Percentiles rank a stretch among this genome's conserved stretches.
Conservation (phyloP, 2,329 filamentous ascomycete genomes). For the Aureobasidium sp. region DNA sequence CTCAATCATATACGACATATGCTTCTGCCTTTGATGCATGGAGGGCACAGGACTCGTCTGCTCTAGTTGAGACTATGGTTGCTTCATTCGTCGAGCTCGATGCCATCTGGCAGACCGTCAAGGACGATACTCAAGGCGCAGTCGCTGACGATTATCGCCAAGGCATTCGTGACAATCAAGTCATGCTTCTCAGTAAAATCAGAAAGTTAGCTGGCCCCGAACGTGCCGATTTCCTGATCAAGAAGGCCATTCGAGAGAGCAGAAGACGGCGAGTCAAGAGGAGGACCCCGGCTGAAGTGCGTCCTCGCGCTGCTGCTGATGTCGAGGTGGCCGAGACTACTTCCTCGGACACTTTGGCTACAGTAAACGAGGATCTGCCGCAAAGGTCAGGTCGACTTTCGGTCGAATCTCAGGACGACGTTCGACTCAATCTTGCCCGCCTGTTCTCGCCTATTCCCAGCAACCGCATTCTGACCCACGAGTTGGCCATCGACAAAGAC, state of each 20-base stretch:
- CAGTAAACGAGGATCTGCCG: constrained; percentile 20
- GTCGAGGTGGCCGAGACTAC: constrained; percentile 18
- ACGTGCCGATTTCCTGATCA: constrained; percentile 63
- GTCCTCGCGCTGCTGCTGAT: constrained; percentile 54
- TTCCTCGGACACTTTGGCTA: constrained; percentile 12
- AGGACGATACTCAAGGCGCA: constrained; percentile 65
- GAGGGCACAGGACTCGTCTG: constrained; percentile 73
- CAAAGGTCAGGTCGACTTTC: not conserved
- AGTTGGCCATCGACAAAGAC: constrained; percentile 71
- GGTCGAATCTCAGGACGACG: not conserved
- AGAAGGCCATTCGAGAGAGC: constrained; percentile 66
- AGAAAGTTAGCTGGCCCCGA: constrained; percentile 68
- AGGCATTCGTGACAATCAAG: constrained; percentile 73
- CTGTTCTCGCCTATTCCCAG: constrained; percentile 58
- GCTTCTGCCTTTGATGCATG: constrained; percentile 74
- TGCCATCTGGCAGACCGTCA: constrained; percentile 75
- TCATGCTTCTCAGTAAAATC: constrained; percentile 71
- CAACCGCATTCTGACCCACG: constrained; percentile 70
- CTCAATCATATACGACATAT: constrained; percentile 65
- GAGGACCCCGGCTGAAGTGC: constrained; percentile 62
- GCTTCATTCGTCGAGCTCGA: constrained; percentile 79
- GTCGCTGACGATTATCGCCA: constrained; percentile 71
- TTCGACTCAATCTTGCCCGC: constrained; percentile 24
- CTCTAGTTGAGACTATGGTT: constrained; percentile 77
- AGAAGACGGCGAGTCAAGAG: constrained; percentile 58